Base-by-base conservation (phyloP, 345 rosid species). In the Gossypium longicalyx region DNA sequence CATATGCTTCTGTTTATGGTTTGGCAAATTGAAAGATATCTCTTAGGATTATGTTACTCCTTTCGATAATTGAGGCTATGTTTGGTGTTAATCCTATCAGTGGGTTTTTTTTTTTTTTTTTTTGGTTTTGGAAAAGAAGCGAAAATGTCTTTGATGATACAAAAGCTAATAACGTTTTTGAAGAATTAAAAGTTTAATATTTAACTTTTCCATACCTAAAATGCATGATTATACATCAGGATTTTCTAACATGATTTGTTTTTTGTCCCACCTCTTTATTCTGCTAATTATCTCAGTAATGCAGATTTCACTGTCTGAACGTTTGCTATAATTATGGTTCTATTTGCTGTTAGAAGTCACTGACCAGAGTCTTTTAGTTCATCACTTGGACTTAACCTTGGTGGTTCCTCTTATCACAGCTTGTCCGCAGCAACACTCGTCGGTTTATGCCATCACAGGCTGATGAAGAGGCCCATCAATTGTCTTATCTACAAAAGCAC, bases 391-490 rank as follows among this genome's bases (percentile, higher is more conserved):
- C 19, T 63, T 75, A 44, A 71, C 29, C 43, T 59, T 49, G 57
- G 20, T 29, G 60, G 69, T 78, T 64, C 54, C 47, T 77, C 67
- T 57, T 38, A 38, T 77, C 72, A 82, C 91, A 96, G 99, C 97
- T 93, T 80, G 99, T 89, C 47, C 97, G 99, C 12, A 90, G 98
- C 90, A 93, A 91, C 75, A 93, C 90, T 83, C 91, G 99, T 58
- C 90, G 99, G 71, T 90, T 89, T 83, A 85, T 87, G 94, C 98
- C 98, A 70, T 96, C 99, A 22, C 98, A 88, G 79, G 88, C 88
- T 49, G 99, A 96, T 82, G 99, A 96, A 80, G 99, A 93, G 88
- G 93, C 92, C 82, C 99, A 93, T 85, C 99, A 96, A 41, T 78
- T 96, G 77, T 88, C 98, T 61, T 96, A 96, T 84, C 88, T 96